phyloP scores from a whole-genome alignment of 495 filamentous ascomycete species.

The Diplogelasinospora grovesii region DNA sequence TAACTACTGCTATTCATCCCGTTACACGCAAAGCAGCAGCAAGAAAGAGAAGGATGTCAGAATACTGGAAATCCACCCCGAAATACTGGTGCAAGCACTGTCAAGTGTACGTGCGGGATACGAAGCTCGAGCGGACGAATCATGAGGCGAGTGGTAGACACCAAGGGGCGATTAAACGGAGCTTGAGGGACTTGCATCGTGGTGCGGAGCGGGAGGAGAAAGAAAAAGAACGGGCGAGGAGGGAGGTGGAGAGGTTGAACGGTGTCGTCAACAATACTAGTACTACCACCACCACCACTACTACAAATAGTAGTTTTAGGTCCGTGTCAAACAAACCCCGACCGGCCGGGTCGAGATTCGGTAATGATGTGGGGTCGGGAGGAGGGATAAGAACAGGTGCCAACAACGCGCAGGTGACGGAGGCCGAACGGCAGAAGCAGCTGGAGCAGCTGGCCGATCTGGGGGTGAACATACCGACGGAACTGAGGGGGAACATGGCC shows the following conservation, averaged over 20 bases:
- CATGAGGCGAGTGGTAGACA: conserved; percentile 88
- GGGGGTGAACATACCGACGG: conserved; percentile 78
- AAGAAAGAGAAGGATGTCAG: conserved; percentile 66
- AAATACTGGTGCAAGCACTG: conserved; percentile 99
- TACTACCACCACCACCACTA: no score
- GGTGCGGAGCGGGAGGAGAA: conserved; percentile 68
- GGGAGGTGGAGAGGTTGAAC: conserved; percentile 81
- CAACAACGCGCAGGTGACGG: conserved; percentile 33
- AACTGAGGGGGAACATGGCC: conserved; percentile 71
- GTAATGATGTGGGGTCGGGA: no score
- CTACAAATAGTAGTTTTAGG: no score
- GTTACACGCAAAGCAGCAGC: no score
- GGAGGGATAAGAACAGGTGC: background rate
- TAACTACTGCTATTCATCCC: no score
- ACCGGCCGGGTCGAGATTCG: background rate
- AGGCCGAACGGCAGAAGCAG: conserved; percentile 73
- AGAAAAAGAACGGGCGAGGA: conserved; percentile 73
- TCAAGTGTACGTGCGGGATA: conserved; percentile 84
- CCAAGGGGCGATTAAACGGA: conserved; percentile 82
- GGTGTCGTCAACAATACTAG: no score
- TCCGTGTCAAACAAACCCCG: no score
- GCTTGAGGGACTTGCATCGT: conserved; percentile 79
- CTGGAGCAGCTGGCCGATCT: conserved; percentile 80
- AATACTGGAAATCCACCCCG: conserved; percentile 98
- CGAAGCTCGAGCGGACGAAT: conserved; percentile 77